Evolutionary conservation across 1,139 yeast species (phyloP), one percentile per base, ranked within the genome.

Genomic region (Blastobotrys ciferrii): DNA sequence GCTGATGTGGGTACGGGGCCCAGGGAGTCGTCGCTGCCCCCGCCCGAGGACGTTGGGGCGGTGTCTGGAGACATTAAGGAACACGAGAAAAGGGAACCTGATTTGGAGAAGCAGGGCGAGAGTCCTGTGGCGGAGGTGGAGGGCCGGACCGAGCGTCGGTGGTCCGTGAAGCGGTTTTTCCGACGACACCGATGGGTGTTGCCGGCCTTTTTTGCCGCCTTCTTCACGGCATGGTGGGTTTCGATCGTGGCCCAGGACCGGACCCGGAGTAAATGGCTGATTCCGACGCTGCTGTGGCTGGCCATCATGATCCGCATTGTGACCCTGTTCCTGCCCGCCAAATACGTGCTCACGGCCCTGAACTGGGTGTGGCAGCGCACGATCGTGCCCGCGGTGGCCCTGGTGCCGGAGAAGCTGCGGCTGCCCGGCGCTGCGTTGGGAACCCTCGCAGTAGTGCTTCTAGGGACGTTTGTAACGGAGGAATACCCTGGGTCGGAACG

Each of bases 151-250:
- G 43, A 45, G 25, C 43, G 36, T 32, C 25, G 41, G 41, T 42
- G 33, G 23, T 47, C 51, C 5, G 9, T 52, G 9, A 36, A 30
- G 14, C 31, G 39, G 23, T 33, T 50, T n/a, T 37, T 49, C 32
- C 43, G 47, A 18, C 41, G 51, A 31, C 47, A 61, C 54, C 56
- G 60, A 42, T 59, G 65, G 63, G 55, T 55, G 9, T 18, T 59
- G 25, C 66, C 61, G 44, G 33, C 67, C 7, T 57, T 68, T 39
- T 48, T 65, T 47, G 69, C 66, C 4, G 45, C 57, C 18, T 77
- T 81, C 56, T 80, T 81, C 71, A 80, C 86, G 3, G 74, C 82
- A 2, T 81, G 86, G 86, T 81, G 85, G 85, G 62, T 81, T 33
- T 75, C 84, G 12, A 78, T 81, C 47, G 50, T 81, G 25, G 76